A percentile compares a stretch with the other conserved stretches of the same genome.
phyloP scores from a whole-genome alignment of 176 grass and related monocot species.

The Hordeum vulgare region DNA sequence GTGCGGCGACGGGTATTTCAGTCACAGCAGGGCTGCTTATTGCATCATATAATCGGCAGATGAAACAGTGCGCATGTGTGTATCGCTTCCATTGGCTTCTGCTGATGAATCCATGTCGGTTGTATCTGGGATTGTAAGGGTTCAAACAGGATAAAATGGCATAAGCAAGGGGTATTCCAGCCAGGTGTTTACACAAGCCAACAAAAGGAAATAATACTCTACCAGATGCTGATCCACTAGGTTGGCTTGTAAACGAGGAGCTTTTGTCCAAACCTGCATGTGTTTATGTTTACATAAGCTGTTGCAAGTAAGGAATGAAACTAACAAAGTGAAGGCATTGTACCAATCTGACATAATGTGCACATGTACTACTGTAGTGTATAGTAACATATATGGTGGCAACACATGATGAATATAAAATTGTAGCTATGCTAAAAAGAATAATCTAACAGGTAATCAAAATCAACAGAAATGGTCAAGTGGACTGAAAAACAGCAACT shows the following conservation, averaged over 20 bases:
- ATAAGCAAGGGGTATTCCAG: background rate
- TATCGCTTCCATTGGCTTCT: slow-evolving; percentile 30
- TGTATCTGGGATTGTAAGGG: slow-evolving; percentile 27
- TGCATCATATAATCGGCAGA: slow-evolving; percentile 46
- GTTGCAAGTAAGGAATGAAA: background rate
- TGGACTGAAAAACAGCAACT: background rate
- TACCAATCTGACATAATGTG: slow-evolving; percentile 11
- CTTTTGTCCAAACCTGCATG: slow-evolving; percentile 46
- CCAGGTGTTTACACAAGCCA: background rate
- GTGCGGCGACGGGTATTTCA: background rate
- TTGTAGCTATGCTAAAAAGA: background rate
- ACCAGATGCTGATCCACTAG: slow-evolving; percentile 47
- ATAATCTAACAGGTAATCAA: background rate
- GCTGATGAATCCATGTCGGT: slow-evolving; percentile 38
- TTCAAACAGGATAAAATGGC: background rate
- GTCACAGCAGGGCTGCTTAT: slow-evolving; percentile 3
- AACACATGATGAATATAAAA: background rate
- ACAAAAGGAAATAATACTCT: background rate
- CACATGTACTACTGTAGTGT: background rate
- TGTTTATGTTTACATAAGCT: background rate
- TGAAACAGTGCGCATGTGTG: slow-evolving; percentile 39
- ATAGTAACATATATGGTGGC: background rate
- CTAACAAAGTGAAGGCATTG: background rate
- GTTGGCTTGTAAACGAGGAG: slow-evolving; percentile 44
- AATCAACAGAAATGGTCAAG: background rate